Evolutionary conservation across 1,284 basidiomycete genomes (phyloP), one percentile per base, ranked within the genome.

Genomic region (Sporisorium exsertum): DNA sequence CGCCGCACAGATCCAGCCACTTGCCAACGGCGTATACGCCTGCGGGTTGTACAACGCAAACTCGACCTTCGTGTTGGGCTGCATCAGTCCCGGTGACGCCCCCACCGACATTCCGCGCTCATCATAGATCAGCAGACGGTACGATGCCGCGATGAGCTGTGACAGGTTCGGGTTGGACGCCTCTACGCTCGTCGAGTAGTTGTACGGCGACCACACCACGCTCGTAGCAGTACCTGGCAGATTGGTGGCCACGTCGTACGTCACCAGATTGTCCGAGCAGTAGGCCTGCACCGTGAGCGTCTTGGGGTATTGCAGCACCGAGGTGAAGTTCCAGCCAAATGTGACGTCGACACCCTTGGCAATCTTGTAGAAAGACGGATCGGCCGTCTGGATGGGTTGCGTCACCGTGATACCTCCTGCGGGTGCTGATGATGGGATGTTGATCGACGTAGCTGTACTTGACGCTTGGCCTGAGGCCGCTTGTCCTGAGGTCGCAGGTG

Each of bases 291-390:
- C 78, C 18, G 69, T 80, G 16, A 85, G 67, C 15, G 68, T 68
- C 9, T 52, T 37, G 2, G 83, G 83, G 27, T 78, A 77, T 22
- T 71, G 63, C 13, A 81, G 47, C 22, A 85, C 76, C 4, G 76
- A 81, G 29, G 84, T 85, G 53, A 83, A 84, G 66, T 81, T 81
- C 84, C 84, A 85, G 13, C 80, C 84, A 24, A 85, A 85, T 0
- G 84, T 85, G 62, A 84, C 78, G 32, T 66, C 62, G 37, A 78
- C 81, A 18, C 80, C 81, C 15, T 58, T 60, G 3, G 81, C 83
- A 22, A 85, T 83, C 76, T 85, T 85, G 81, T 84, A 85, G 67
- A 81, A 85, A 16, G 82, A 84, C 0, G 78, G 60, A 18, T 80
- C 76, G 7, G 81, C 81, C 2, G 82, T 84, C 53, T 84, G 78